Evolutionary conservation across 305 asterid species (phyloP).

Genomic region (Ajuga reptans): DNA sequence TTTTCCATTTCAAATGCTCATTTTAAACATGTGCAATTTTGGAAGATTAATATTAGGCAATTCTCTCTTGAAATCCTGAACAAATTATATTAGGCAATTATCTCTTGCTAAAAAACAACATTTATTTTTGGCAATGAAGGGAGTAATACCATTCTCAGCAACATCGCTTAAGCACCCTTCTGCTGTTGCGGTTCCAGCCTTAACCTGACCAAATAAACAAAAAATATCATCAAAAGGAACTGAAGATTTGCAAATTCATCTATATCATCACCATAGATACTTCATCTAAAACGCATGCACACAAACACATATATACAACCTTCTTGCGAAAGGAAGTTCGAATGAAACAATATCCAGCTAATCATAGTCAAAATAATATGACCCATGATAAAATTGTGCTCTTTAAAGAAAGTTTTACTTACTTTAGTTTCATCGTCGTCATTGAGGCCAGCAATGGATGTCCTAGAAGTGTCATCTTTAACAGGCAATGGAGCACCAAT

Average conservation of each 20-base stretch:
- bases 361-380: conserved; percentile 6
- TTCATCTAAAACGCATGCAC: too few relatives aligned
- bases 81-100: too few relatives aligned
- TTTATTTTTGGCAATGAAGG: too few relatives aligned
- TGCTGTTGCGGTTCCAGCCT: conserved; percentile 23
- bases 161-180: conserved; percentile 21
- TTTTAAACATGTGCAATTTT: too few relatives aligned
- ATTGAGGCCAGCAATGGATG: too few relatives aligned
- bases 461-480: conserved; percentile 13
- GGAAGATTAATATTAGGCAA: too few relatives aligned
- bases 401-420: not conserved
- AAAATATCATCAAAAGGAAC: not conserved
- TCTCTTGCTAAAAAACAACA: too few relatives aligned
- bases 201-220: conserved; percentile 29
- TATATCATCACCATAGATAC: not conserved
- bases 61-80: too few relatives aligned
- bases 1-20: too few relatives aligned
- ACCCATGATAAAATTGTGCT: not conserved
- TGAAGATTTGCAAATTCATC: not conserved
- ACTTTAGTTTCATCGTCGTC: conserved; percentile 28
- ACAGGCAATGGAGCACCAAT: conserved; percentile 14
- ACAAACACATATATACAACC: not conserved
- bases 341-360: not conserved
- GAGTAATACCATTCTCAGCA: conserved; percentile 38
- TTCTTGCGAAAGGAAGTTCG: not conserved